Conservation (phyloP, 2,329 filamentous ascomycete genomes). For the Dichotomopilus funicola region DNA sequence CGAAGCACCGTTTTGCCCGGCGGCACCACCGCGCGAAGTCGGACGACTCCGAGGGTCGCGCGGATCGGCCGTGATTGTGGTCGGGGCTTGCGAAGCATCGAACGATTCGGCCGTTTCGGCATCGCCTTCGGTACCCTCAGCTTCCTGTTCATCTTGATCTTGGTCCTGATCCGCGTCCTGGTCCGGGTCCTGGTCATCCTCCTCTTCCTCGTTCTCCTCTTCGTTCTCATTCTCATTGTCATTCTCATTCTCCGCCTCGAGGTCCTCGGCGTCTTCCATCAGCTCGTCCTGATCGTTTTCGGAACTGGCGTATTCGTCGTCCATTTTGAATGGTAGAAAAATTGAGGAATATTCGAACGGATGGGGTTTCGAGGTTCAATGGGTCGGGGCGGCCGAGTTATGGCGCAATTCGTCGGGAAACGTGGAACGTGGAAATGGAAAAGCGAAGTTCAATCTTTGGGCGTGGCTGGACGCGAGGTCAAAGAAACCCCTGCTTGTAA, state of each 20-base stretch:
- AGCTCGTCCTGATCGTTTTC: constrained; percentile 51
- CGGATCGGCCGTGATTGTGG: too few relatives aligned
- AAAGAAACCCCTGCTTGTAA: background rate
- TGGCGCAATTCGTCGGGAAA: background rate
- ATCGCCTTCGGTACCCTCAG: constrained; percentile 26
- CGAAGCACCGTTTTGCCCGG: too few relatives aligned
- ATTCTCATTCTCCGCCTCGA: constrained; percentile 32
- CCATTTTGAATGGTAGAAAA: constrained; percentile 21
- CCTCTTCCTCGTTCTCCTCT: constrained; percentile 32
- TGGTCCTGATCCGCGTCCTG: constrained; percentile 17
- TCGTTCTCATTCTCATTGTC: constrained; percentile 42
- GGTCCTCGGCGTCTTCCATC: constrained; percentile 43
- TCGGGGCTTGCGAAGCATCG: constrained; percentile 30
- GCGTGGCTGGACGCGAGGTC: too few relatives aligned
- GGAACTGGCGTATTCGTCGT: constrained; percentile 35
- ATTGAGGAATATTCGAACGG: background rate
- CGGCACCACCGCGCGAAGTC: too few relatives aligned
- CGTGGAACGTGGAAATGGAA: too few relatives aligned
- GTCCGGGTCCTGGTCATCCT: constrained; percentile 26
- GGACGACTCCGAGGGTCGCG: too few relatives aligned
- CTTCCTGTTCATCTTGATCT: constrained; percentile 12
- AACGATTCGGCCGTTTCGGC: constrained; percentile 31
- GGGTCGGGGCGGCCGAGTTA: background rate
- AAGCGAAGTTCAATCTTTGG: too few relatives aligned
- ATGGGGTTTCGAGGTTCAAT: background rate